Base-by-base conservation (phyloP, 164 flowering plant genomes). In the Vitis labrusca region DNA sequence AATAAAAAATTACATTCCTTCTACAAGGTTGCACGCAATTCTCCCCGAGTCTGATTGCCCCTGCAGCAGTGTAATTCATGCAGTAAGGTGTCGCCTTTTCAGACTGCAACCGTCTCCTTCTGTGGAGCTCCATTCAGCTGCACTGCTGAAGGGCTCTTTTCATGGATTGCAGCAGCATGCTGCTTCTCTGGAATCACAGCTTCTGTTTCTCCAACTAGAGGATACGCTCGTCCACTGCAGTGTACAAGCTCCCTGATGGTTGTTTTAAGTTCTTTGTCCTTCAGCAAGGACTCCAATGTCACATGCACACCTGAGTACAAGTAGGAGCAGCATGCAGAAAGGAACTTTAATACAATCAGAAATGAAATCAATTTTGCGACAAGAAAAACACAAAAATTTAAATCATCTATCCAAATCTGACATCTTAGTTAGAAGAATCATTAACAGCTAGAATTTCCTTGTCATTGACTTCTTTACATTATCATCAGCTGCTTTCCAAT, bases 281-380 rank as follows among this genome's bases (percentile, higher is more conserved):
- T 78, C 59, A 85, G 67, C 78, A 94, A 63, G 47, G 95, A 63
- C 80, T 92, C 99, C 80, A 94, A 8, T 4, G 91, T 85, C 64
- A 94, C 95, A 74, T 94, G 99, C 12, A 81, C 79, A 74, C 98
- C 98, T 94, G 84, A 32, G 12, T 27, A 65, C 29, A n/a, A 63
- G 44, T 37, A 37, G 44, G 44, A 37, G 44, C 44, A 37, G 44
- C 44, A 37, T 37, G 44, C 44, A 37, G 44, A 37, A 5, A 3
- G 6, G 44, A 37, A 74, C 98, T 97, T 94, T 83, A 32, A 12
- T 44, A 65, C 29, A n/a, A 63, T 63, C n/a, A 55, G 29, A 37
- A 51, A 19, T 10, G 61, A 19, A 50, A n/a, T 57, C 32, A 61
- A 37, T 6, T 37, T 37, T 37, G 44, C 44, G 0, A 5, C 44